These are phyloP conservation scores for Glutinoglossum americanum DNA, from an alignment of 495 filamentous ascomycete genomes.

Conservation along the genomic window DNA sequence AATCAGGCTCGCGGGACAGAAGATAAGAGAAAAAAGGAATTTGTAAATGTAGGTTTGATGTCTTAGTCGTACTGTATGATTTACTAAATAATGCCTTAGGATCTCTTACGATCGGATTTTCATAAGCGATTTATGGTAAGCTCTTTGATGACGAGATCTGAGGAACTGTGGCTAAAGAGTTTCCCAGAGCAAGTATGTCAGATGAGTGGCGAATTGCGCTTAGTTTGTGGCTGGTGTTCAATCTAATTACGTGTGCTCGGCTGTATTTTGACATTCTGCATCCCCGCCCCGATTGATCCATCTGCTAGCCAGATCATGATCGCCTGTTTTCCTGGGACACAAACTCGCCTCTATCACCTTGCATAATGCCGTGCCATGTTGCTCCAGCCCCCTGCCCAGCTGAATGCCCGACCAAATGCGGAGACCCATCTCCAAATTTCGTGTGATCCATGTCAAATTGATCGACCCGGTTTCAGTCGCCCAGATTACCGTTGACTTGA, in stretches of 20 bases:
- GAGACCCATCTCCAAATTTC: background rate
- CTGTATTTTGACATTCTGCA: background rate
- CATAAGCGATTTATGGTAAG: slow-evolving; percentile 94
- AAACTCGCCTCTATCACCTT: background rate
- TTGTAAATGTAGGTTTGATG: slow-evolving; percentile 56
- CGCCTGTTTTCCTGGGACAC: background rate
- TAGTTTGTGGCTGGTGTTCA: background rate
- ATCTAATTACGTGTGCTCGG: background rate
- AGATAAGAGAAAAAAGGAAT: slow-evolving; percentile 79
- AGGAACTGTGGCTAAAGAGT: background rate
- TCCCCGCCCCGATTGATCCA: background rate
- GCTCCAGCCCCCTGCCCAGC: background rate
- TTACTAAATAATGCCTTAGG: slow-evolving; percentile 26
- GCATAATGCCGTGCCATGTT: background rate
- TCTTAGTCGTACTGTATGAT: background rate
- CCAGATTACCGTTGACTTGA: background rate
- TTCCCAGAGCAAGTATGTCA: background rate
- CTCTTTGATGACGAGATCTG: background rate
- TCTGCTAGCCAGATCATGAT: background rate
- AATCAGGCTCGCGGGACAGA: slow-evolving; percentile 94
- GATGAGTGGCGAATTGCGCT: background rate
- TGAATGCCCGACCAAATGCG: background rate
- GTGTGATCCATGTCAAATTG: background rate
- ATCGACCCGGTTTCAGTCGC: background rate
- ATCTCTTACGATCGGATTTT: slow-evolving; percentile 85